These are phyloP conservation scores for Durio zibethinus DNA, from an alignment of 345 rosid genomes.

Conservation along the genomic window DNA sequence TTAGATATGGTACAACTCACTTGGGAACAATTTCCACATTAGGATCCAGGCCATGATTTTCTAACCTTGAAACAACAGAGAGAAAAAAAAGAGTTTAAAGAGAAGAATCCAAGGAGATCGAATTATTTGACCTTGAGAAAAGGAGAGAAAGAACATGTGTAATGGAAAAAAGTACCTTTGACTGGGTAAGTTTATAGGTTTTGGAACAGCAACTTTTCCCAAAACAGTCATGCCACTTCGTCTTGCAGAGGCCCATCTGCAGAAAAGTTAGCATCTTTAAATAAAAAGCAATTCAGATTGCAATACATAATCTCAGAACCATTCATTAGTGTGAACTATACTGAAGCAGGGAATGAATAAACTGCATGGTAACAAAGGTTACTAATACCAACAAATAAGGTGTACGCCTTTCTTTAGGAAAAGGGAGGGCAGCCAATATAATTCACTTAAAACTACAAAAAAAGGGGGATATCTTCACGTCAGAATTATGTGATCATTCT, in stretches of 20 bases:
- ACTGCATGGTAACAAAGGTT: neutral
- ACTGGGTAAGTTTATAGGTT: constrained; percentile 96
- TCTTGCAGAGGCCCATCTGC: constrained; percentile 81
- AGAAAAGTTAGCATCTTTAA: constrained; percentile 6
- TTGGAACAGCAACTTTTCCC: constrained; percentile 96
- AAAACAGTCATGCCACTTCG: constrained; percentile 87
- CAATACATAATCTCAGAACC: neutral
- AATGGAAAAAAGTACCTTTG: constrained; percentile 60
- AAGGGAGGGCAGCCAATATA: neutral
- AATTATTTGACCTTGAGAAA: constrained; percentile 4
- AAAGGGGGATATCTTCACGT: neutral
- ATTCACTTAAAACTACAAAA: neutral
- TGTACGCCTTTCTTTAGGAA: neutral
- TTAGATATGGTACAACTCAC: constrained; percentile 26
- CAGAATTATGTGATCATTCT: neutral
- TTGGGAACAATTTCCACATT: constrained; percentile 98
- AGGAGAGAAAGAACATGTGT: neutral
- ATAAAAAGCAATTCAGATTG: neutral
- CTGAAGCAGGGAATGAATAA: neutral
- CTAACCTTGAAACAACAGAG: constrained; percentile 64
- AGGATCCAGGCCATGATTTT: constrained; percentile 95
- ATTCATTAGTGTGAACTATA: neutral
- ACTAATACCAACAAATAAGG: neutral
- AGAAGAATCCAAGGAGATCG: neutral
- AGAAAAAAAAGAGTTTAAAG: constrained; percentile 13